Evolutionary conservation across 257 asterid species (phyloP), one percentile per base, ranked within the genome.

Genomic region (Asclepias syriaca): DNA sequence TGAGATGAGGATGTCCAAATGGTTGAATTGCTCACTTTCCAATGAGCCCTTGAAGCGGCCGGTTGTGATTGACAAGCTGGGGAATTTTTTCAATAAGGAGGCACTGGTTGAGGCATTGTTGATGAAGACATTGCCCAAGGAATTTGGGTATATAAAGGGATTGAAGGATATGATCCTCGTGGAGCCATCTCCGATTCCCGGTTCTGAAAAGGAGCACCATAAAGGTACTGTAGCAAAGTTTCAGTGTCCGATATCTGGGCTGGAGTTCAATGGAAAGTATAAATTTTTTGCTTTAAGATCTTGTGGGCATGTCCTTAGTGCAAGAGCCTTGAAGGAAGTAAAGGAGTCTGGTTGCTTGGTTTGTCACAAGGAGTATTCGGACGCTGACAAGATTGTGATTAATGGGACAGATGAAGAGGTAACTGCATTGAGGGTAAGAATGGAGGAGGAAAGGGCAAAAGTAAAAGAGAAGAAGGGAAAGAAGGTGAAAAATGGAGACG

Each of bases 331-430:
- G 74, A 90, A 95, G 89, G 98, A 92, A 87, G 89, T 95, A 45
- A 95, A 92, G 70, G 87, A 96, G 3, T 80, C 91, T 0, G 63
- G 79, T 48, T 92, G 97, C 77, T 88, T 92, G 85, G 80, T 95
- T 49, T 95, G 98, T 63, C 97, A 81, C 46, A 86, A 87, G 82
- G 96, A 90, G 75, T 85, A 85, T 64, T 79, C 29, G 18, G 93
- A 89, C 75, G 79, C 79, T 46, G 98, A 95, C 72, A 92, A 86
- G 88, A 76, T 95, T 59, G 89, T 83, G 56, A 83, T 95, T 48
- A 95, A 95, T 76, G 98, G 99, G 82, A 86, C 59, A 15, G 98
- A 95, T 56, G 97, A 92, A 63, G 98, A 92, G 80, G 98, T 88
- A 63, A 79, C 80, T 18, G 84, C 68, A 19, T 74, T 95, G 83